phyloP scores from a whole-genome alignment of 352 stramenopile genomes.

The Pythium folliculosum region DNA sequence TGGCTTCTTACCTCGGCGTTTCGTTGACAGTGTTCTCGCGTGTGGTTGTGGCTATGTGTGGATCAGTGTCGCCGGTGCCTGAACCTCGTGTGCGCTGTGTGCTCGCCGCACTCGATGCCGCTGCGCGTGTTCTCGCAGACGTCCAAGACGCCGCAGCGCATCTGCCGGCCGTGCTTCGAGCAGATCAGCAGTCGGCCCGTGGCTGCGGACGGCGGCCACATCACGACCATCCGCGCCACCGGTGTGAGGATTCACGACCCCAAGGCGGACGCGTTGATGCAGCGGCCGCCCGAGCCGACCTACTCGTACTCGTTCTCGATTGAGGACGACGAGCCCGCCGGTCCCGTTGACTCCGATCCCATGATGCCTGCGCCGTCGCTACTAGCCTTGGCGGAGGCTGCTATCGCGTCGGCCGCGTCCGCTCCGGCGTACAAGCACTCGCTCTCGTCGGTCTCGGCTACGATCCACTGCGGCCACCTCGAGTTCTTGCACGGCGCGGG shows the following conservation, averaged over 20 bases:
- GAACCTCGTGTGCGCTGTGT: slow-evolving; percentile 66
- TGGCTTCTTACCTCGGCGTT: too few species aligned
- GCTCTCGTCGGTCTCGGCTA: slow-evolving; percentile 21
- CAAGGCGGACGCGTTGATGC: slow-evolving; percentile 8
- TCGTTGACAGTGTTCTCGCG: too few species aligned
- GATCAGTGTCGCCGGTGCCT: slow-evolving; percentile 61
- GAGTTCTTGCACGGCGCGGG: slow-evolving; percentile 56
- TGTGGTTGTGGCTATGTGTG: too few species aligned
- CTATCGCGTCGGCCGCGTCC: not conserved
- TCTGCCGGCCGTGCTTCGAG: slow-evolving; percentile 49
- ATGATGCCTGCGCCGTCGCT: not conserved
- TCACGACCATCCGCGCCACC: not conserved
- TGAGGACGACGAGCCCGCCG: not conserved
- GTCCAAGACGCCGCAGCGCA: slow-evolving; percentile 42
- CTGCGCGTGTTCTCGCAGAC: slow-evolving; percentile 55
- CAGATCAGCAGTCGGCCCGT: slow-evolving; percentile 27
- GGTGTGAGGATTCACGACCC: slow-evolving; percentile 13
- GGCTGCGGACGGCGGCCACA: too few species aligned
- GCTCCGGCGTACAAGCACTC: slow-evolving; percentile 10
- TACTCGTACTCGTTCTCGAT: slow-evolving; percentile 10
- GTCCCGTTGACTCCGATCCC: not conserved
- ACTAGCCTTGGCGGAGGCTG: not conserved
- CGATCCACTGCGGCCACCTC: slow-evolving; percentile 51
- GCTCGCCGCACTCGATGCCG: slow-evolving; percentile 48
- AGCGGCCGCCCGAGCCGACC: not conserved